A percentile compares a stretch with the other conserved stretches of the same genome.
These are phyloP conservation scores for Tetraselmis striata DNA, from an alignment of 139 green algal genomes.

Conservation along the genomic window DNA sequence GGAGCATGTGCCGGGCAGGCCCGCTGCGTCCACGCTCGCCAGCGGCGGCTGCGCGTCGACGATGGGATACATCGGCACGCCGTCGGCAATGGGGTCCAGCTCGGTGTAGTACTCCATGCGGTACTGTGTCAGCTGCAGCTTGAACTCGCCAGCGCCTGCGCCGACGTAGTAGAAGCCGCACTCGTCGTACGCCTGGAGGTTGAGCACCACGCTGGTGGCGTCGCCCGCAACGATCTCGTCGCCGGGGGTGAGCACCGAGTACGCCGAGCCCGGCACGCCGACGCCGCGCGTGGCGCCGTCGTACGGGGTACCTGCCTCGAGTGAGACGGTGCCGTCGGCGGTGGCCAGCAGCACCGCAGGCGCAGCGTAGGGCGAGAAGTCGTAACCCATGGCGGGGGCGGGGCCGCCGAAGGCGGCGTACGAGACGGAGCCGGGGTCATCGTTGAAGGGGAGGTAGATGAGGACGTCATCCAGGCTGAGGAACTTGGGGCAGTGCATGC, in stretches of 20 bases:
- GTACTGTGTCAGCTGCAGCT: constrained; percentile 1
- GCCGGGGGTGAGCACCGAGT: constrained; percentile 1
- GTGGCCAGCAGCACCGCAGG: not conserved
- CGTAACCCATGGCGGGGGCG: not conserved
- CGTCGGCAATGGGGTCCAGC: not conserved
- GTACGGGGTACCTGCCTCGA: not conserved
- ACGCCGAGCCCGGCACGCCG: not conserved
- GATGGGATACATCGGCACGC: not conserved
- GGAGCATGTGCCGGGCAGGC: not conserved
- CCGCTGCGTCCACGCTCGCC: not conserved
- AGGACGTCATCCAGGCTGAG: not conserved
- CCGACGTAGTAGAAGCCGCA: constrained; percentile 7
- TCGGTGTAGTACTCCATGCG: not conserved
- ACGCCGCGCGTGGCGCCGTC: not conserved
- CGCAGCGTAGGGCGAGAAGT: not conserved
- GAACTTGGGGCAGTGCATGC: constrained; percentile 12
- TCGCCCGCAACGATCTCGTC: not conserved
- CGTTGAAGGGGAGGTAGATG: constrained; percentile 5
- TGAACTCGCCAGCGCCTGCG: not conserved
- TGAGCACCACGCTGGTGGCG: not conserved
- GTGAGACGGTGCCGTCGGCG: not conserved
- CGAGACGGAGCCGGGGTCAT: not conserved
- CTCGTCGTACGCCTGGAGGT: not conserved
- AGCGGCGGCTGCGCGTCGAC: not conserved
- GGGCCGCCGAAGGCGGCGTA: not conserved